phyloP scores from a whole-genome alignment of 352 stramenopile species.

The Pythium coloratum region DNA sequence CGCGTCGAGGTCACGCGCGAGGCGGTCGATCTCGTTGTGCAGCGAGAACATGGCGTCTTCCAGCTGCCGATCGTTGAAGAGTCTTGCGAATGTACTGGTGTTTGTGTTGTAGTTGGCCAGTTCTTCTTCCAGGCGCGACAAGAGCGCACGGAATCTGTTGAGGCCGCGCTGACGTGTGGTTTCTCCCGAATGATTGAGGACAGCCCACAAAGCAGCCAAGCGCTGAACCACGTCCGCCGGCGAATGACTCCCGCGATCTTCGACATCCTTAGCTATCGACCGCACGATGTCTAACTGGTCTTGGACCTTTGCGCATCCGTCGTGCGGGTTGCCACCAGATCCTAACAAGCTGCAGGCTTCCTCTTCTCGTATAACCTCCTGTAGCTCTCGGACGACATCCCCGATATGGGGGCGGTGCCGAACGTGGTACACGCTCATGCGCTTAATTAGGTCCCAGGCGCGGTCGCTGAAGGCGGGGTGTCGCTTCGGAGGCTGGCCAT shows the following conservation, averaged over 20 bases:
- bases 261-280: not conserved
- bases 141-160: not conserved
- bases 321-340: not conserved
- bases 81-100: not conserved
- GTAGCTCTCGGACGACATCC: constrained; percentile 1
- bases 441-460: constrained; percentile 7
- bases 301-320: not conserved
- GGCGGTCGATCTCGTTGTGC: too few species aligned
- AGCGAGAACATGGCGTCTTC: too few species aligned
- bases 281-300: not conserved
- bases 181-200: not conserved
- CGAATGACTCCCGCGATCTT: not conserved
- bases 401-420: constrained; percentile 7
- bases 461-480: constrained; percentile 4
- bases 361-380: not conserved
- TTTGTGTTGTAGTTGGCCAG: not conserved
- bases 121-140: not conserved
- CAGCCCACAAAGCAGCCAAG: not conserved
- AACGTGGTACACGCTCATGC: constrained; percentile 3
- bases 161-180: not conserved
- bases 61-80: too few species aligned
- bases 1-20: too few species aligned
- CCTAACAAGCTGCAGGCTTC: not conserved
- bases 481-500: not conserved
- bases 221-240: too few species aligned